Evolutionary conservation across 2,329 filamentous ascomycete species (phyloP).

Genomic region (Colletotrichum phormii): DNA sequence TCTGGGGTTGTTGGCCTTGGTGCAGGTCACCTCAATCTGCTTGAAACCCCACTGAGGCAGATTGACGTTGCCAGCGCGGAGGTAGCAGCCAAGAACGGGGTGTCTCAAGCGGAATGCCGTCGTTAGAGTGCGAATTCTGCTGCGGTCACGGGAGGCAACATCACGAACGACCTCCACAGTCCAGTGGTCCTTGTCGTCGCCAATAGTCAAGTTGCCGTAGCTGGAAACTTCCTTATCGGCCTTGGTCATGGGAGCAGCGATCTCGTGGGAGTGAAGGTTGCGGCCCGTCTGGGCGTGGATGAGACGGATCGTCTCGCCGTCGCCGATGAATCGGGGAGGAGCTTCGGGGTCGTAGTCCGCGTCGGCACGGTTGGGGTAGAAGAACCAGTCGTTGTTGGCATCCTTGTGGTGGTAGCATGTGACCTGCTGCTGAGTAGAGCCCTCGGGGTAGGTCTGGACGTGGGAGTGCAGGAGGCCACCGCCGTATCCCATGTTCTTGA

Average conservation of each 20-base stretch:
- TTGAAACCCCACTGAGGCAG: slow-evolving; percentile 99
- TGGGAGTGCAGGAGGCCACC: slow-evolving; percentile 96
- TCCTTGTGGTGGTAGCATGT: slow-evolving; percentile 99
- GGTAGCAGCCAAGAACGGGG: slow-evolving; percentile 85
- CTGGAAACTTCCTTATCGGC: slow-evolving; percentile 91
- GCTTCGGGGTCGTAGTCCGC: slow-evolving; percentile 77
- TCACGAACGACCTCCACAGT: slow-evolving; percentile 91
- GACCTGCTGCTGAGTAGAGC: slow-evolving; percentile 93
- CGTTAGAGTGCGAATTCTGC: slow-evolving; percentile 88
- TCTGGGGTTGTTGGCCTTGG: slow-evolving; percentile 89
- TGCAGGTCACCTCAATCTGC: slow-evolving; percentile 97
- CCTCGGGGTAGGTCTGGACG: slow-evolving; percentile 95
- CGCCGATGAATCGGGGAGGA: slow-evolving; percentile 80
- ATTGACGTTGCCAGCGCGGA: slow-evolving; percentile 95
- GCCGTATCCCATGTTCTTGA: slow-evolving; percentile 99
- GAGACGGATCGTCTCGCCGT: slow-evolving; percentile 83
- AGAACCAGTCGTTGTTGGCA: slow-evolving; percentile 99
- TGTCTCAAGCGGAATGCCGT: slow-evolving; percentile 93
- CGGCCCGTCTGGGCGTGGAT: slow-evolving; percentile 96
- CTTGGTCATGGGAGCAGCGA: slow-evolving; percentile 90
- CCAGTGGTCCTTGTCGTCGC: slow-evolving; percentile 99
- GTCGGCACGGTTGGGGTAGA: slow-evolving; percentile 90
- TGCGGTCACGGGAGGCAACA: slow-evolving; percentile 86
- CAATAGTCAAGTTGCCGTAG: slow-evolving; percentile 95
- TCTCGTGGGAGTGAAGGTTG: slow-evolving; percentile 94